Conservation (phyloP, 1,284 basidiomycete genomes). For the Cutaneotrichosporon daszewskae region DNA sequence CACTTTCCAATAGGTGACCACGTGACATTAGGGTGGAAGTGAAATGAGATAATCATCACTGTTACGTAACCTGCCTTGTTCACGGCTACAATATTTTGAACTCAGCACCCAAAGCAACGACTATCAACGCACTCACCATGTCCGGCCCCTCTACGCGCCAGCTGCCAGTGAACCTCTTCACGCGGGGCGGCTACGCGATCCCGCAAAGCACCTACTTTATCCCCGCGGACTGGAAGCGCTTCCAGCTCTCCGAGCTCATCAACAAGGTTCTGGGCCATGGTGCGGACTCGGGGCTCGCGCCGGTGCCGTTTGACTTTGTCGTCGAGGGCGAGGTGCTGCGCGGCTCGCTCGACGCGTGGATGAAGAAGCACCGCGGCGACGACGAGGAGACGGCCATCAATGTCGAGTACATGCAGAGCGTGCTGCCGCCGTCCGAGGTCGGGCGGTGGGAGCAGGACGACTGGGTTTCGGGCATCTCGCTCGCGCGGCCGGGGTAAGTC, state of each 20-base stretch:
- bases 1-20: no score
- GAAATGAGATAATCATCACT: no score
- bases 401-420: constrained; percentile 88
- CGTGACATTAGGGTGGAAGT: no score
- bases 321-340: constrained; percentile 75
- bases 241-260: constrained; percentile 94
- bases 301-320: constrained; percentile 92
- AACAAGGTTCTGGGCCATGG: constrained; percentile 80
- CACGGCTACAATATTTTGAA: no score
- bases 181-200: constrained; percentile 65
- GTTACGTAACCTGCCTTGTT: no score
- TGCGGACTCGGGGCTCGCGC: constrained; percentile 45
- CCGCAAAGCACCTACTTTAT: constrained; percentile 92
- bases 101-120: no score
- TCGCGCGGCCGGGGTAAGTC: constrained; percentile 62
- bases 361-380: constrained; percentile 62
- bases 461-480: constrained; percentile 83
- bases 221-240: constrained; percentile 81
- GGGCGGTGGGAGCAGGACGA: constrained; percentile 81
- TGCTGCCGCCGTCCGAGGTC: constrained; percentile 81
- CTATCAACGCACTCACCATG: no score
- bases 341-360: constrained; percentile 70
- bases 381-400: constrained; percentile 74
- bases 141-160: constrained; percentile 22
- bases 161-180: constrained; percentile 70